Conservation (phyloP, 305 asterid species). For the Fraxinus xanthoxyloides region DNA sequence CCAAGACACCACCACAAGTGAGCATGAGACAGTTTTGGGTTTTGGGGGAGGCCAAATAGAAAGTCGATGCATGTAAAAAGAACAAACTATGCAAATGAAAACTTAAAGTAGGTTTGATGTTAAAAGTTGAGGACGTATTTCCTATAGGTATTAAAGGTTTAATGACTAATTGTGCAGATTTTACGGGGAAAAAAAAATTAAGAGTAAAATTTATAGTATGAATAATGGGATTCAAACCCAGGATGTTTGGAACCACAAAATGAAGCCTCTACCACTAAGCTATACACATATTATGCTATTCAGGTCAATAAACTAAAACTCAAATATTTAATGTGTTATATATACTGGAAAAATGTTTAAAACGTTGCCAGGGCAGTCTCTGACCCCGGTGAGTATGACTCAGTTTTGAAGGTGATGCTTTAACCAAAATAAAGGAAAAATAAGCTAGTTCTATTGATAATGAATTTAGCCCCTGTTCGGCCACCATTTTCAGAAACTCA, state of each 20-base stretch:
- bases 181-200: no score
- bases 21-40: background rate
- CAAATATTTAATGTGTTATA: background rate
- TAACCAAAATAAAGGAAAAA: conserved; percentile 9
- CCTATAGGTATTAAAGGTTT: background rate
- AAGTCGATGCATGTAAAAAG: background rate
- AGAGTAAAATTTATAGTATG: background rate
- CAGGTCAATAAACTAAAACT: background rate
- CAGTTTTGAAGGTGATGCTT: conserved; percentile 1
- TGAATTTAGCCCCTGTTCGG: background rate
- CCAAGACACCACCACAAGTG: background rate
- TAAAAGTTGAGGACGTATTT: background rate
- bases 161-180: background rate
- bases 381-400: background rate
- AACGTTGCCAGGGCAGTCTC: background rate
- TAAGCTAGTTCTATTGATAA: conserved; percentile 6
- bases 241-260: background rate
- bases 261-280: background rate
- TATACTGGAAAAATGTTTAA: no score
- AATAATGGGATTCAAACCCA: background rate
- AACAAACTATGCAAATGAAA: background rate
- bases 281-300: background rate
- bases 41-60: background rate
- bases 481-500: background rate
- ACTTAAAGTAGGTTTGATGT: background rate